phyloP scores from a whole-genome alignment of 768 basidiomycete species.

The Tricholoma matsutake region DNA sequence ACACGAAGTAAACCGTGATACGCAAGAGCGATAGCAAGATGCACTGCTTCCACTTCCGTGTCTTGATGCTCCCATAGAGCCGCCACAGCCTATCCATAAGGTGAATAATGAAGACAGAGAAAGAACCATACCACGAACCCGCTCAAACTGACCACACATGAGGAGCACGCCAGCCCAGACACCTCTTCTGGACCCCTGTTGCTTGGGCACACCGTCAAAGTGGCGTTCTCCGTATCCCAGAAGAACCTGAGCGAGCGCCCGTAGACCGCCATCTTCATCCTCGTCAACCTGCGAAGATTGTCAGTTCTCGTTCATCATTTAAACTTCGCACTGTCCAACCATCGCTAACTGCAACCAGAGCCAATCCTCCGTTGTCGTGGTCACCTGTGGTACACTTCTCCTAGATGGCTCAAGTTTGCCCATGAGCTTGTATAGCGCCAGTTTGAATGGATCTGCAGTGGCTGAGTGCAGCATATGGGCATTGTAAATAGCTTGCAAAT shows the following conservation, averaged over 20 bases:
- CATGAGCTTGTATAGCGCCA: conserved; percentile 93
- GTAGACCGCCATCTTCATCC: conserved; percentile 75
- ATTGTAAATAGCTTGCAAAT: conserved; percentile 77
- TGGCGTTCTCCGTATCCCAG: conserved; percentile 79
- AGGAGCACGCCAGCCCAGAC: conserved; percentile 83
- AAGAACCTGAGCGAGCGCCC: conserved; percentile 70
- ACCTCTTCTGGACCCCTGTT: conserved; percentile 58
- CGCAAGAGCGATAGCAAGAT: conserved; percentile 85
- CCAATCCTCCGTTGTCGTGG: conserved; percentile 95
- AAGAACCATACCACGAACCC: conserved; percentile 44
- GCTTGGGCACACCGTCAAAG: conserved; percentile 65
- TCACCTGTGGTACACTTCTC: conserved; percentile 79
- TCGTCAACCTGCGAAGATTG: conserved; percentile 59
- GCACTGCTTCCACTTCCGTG: conserved; percentile 90
- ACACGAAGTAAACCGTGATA: conserved; percentile 92
- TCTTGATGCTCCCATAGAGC: conserved; percentile 85
- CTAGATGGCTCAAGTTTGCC: conserved; percentile 84
- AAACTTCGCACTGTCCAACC: conserved; percentile 34
- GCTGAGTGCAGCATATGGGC: conserved; percentile 88
- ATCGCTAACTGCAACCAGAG: conserved; percentile 95
- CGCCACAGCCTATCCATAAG: conserved; percentile 67
- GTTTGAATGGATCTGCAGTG: conserved; percentile 91
- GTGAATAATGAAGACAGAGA: neutral
- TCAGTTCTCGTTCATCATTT: neutral
- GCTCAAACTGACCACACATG: conserved; percentile 92